These are phyloP conservation scores for Hypoxylon sp. DNA, from an alignment of 2,329 filamentous ascomycete genomes.

Conservation along the genomic window DNA sequence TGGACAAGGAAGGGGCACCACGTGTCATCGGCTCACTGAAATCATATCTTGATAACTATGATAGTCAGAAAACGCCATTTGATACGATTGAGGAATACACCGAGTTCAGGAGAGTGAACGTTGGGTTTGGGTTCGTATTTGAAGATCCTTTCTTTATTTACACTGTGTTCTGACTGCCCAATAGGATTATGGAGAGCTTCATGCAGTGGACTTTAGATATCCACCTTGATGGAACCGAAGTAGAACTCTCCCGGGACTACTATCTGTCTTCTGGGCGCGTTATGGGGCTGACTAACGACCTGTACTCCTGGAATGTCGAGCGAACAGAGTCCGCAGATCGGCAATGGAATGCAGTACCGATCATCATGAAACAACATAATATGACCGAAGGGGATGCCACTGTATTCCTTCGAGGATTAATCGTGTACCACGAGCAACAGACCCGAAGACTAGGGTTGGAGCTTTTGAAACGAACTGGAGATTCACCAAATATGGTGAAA, in stretches of 20 bases:
- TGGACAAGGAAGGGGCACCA: constrained; percentile 15
- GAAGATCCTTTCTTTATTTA: background rate
- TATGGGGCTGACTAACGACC: constrained; percentile 19
- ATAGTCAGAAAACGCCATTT: constrained; percentile 17
- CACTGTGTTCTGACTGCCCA: constrained; percentile 3
- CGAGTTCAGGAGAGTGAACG: constrained; percentile 21
- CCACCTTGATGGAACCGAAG: constrained; percentile 12
- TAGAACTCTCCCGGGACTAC: constrained; percentile 14
- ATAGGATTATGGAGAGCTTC: constrained; percentile 25
- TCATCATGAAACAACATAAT: constrained; percentile 22
- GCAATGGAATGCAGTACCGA: constrained; percentile 26
- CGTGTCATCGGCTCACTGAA: constrained; percentile 19
- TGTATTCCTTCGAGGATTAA: constrained; percentile 15
- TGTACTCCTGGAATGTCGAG: constrained; percentile 21
- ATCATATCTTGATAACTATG: constrained; percentile 22
- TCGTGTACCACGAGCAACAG: constrained; percentile 22
- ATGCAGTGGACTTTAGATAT: constrained; percentile 27
- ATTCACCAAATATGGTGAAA: constrained; percentile 9
- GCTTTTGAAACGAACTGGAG: constrained; percentile 10
- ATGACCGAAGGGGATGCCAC: constrained; percentile 17
- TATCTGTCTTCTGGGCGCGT: constrained; percentile 16
- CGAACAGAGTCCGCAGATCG: constrained; percentile 18
- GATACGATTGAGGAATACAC: constrained; percentile 19
- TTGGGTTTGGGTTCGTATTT: constrained; percentile 23
- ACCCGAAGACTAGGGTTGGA: constrained; percentile 9